Evolutionary conservation across 352 stramenopile genomes (phyloP).

Genomic region (Phytopythium aichiense): DNA sequence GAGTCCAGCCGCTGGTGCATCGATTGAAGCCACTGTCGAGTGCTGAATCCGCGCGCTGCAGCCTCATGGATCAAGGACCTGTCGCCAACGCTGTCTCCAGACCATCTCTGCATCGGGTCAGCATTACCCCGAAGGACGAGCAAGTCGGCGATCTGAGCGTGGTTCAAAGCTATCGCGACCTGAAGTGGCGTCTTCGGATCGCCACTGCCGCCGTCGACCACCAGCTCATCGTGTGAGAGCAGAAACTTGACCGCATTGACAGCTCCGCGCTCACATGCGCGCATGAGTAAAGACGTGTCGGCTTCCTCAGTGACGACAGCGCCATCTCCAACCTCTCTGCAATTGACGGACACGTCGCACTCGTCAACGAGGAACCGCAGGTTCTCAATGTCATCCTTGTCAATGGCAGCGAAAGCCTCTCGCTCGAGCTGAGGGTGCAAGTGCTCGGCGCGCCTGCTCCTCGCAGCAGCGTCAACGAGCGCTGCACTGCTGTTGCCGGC

Average conservation of each 20-base stretch:
- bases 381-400: slow-evolving; percentile 17
- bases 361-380: slow-evolving; percentile 36
- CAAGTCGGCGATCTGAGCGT: slow-evolving; percentile 1
- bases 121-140: neutral
- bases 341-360: slow-evolving; percentile 31
- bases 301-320: neutral
- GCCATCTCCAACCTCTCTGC: slow-evolving; percentile 10
- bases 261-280: slow-evolving; percentile 19
- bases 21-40: neutral
- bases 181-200: neutral
- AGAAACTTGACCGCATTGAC: slow-evolving; percentile 18
- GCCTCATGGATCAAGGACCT: slow-evolving; percentile 1
- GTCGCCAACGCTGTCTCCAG: neutral
- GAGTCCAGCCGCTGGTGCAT: neutral
- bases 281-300: slow-evolving; percentile 22
- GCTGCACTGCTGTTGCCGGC: slow-evolving; percentile 8
- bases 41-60: neutral
- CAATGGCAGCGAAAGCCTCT: slow-evolving; percentile 20
- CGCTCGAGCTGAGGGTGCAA: slow-evolving; percentile 37
- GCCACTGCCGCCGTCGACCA: neutral
- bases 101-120: neutral
- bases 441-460: slow-evolving; percentile 5
- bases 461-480: slow-evolving; percentile 11
- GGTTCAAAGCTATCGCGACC: neutral
- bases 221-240: slow-evolving; percentile 16